Percentiles rank a stretch among this genome's conserved stretches.
phyloP scores from a whole-genome alignment of 163 green algal species.

The Prototheca cutis region DNA sequence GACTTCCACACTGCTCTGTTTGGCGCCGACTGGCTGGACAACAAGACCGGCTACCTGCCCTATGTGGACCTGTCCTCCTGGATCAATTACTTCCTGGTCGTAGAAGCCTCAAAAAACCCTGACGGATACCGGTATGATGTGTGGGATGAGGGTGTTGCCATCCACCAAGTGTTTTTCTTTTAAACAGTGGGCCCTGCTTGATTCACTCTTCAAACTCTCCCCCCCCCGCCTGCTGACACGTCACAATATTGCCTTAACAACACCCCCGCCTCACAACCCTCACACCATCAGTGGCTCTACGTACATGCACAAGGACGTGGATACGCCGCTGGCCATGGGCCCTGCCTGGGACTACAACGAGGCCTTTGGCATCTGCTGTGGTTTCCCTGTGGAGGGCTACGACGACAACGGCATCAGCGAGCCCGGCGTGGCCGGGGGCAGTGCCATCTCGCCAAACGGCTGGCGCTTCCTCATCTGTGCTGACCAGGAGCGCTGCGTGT shows the following conservation, averaged over 20 bases:
- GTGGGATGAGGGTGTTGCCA: too few relatives aligned
- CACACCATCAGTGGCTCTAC: slow-evolving; percentile 35
- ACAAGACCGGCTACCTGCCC: slow-evolving; percentile 18
- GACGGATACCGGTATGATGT: slow-evolving; percentile 42
- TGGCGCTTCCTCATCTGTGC: slow-evolving; percentile 75
- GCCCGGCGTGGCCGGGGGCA: slow-evolving; percentile 48
- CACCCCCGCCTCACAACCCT: too few relatives aligned
- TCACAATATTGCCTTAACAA: too few relatives aligned
- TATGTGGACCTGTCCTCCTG: slow-evolving; percentile 45
- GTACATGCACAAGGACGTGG: slow-evolving; percentile 53
- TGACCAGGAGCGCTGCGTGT: slow-evolving; percentile 37
- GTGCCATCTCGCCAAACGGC: slow-evolving; percentile 56
- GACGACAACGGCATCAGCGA: slow-evolving; percentile 24
- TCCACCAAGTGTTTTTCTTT: too few relatives aligned
- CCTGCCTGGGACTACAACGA: slow-evolving; percentile 73
- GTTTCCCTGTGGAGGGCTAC: slow-evolving; percentile 62
- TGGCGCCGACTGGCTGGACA: slow-evolving; percentile 15
- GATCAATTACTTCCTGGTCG: slow-evolving; percentile 58
- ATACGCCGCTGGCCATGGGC: slow-evolving; percentile 37
- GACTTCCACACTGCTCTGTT: slow-evolving; percentile 36
- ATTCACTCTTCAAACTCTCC: too few relatives aligned
- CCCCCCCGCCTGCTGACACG: too few relatives aligned
- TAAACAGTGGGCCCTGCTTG: too few relatives aligned
- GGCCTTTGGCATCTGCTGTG: slow-evolving; percentile 69
- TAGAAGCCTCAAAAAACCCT: slow-evolving; percentile 70